These are phyloP conservation scores for Auxenochlorella pyrenoidosa DNA, from an alignment of 139 green algal species.

Conservation along the genomic window DNA sequence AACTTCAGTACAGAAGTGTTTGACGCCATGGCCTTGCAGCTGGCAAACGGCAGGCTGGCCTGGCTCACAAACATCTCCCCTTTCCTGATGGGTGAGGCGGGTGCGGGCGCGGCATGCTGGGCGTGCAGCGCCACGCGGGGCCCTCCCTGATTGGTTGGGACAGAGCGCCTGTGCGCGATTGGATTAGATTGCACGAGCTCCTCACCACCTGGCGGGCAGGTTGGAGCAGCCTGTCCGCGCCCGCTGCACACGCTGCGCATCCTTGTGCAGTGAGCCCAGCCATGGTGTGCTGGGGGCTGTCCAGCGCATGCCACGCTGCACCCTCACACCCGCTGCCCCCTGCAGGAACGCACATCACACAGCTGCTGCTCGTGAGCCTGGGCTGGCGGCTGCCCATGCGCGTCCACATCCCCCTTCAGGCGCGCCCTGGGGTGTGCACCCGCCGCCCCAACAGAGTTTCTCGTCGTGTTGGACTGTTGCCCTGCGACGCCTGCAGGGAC, in stretches of 20 bases:
- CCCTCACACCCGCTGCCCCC: not conserved
- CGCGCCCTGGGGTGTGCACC: not conserved
- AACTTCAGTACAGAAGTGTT: not conserved
- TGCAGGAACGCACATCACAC: not conserved
- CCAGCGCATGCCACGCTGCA: not conserved
- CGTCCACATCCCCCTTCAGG: not conserved
- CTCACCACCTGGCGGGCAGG: not conserved
- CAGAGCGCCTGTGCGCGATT: not conserved
- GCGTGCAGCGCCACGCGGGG: no score
- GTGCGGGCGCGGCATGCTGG: not conserved
- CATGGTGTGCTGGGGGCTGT: no score
- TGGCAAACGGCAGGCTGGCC: not conserved
- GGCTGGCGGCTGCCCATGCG: not conserved
- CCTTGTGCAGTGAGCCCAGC: no score
- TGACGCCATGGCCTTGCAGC: not conserved
- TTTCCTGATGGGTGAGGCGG: not conserved
- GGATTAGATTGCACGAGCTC: no score
- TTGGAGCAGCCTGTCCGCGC: no score
- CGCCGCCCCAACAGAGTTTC: not conserved
- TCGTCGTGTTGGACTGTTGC: not conserved
- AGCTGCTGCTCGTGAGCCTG: not conserved
- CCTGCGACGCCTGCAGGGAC: not conserved
- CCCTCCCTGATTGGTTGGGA: not conserved
- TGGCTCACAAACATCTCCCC: not conserved
- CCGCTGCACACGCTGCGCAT: no score